Conservation (phyloP, 1,284 basidiomycete genomes). For the Apiotrichum gamsii region DNA sequence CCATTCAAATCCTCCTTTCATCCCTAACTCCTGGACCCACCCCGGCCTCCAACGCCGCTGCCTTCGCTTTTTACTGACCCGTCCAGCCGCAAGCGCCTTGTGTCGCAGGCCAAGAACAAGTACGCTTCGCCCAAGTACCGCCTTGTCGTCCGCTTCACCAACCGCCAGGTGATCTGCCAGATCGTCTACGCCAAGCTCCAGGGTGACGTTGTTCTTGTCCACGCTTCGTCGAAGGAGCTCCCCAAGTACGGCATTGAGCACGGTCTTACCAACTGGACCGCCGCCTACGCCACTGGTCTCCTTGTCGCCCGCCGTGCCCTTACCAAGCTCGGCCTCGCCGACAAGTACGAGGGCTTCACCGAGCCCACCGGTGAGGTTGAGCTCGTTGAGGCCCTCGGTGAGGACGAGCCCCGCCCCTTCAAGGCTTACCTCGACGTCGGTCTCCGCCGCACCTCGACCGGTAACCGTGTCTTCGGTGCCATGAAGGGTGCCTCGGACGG, state of each 20-base stretch:
- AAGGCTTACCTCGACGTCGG: conserved; percentile 98
- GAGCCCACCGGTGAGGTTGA: conserved; percentile 85
- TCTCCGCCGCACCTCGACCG: conserved; percentile 95
- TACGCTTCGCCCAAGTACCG: conserved; percentile 99
- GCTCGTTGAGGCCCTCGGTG: conserved; percentile 77
- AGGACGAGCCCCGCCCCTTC: conserved; percentile 95
- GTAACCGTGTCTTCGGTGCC: conserved; percentile 96
- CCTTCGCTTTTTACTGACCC: no score
- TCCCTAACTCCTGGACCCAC: no score
- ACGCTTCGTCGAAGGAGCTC: conserved; percentile 85
- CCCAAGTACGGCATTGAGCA: conserved; percentile 96
- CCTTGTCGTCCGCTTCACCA: conserved; percentile 95
- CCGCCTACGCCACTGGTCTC: conserved; percentile 97
- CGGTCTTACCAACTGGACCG: conserved; percentile 98
- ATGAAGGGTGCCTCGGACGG: conserved; percentile 99
- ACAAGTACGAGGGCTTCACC: conserved; percentile 95
- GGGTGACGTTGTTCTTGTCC: conserved; percentile 87
- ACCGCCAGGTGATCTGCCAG: conserved; percentile 85
- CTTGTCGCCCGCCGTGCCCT: conserved; percentile 91
- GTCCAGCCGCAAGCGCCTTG: conserved; percentile 67
- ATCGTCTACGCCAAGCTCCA: conserved; percentile 95
- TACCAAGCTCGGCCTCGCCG: conserved; percentile 89
- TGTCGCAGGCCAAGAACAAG: conserved; percentile 98
- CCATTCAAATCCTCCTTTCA: no score
- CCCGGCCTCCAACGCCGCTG: no score